Percentiles rank a stretch among this genome's conserved stretches.
Conservation (phyloP, 2,329 filamentous ascomycete species). For the Mycogone perniciosa region DNA sequence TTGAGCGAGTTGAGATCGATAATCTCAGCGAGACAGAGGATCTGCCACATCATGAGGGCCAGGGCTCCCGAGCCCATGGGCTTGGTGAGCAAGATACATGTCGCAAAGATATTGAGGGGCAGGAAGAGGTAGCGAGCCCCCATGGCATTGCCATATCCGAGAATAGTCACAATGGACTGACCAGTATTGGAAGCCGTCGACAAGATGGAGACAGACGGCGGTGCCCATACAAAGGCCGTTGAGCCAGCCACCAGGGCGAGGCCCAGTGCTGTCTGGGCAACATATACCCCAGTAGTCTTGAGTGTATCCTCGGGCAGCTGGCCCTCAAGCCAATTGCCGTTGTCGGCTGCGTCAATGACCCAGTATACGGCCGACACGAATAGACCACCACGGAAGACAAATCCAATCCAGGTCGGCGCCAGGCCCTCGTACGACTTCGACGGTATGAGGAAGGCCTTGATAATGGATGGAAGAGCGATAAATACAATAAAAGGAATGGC, state of each 20-base stretch:
- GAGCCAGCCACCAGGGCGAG: conserved; percentile 78
- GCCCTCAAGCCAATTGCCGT: conserved; percentile 67
- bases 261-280: conserved; percentile 75
- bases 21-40: conserved; percentile 68
- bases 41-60: conserved; percentile 77
- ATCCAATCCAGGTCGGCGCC: conserved; percentile 76
- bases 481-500: conserved; percentile 70
- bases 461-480: conserved; percentile 63
- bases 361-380: conserved; percentile 76
- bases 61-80: conserved; percentile 89
- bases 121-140: conserved; percentile 85
- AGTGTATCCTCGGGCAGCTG: conserved; percentile 51
- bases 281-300: conserved; percentile 66
- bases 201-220: conserved; percentile 73
- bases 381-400: conserved; percentile 69
- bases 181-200: conserved; percentile 38
- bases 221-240: conserved; percentile 77
- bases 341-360: conserved; percentile 83
- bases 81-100: conserved; percentile 77
- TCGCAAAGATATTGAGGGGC: conserved; percentile 69
- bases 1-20: conserved; percentile 56
- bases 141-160: conserved; percentile 90
- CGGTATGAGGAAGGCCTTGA: conserved; percentile 73
- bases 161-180: conserved; percentile 61
- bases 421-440: conserved; percentile 84